Conservation (phyloP, 75 land plant species). For the Selaginella tamariscina region DNA sequence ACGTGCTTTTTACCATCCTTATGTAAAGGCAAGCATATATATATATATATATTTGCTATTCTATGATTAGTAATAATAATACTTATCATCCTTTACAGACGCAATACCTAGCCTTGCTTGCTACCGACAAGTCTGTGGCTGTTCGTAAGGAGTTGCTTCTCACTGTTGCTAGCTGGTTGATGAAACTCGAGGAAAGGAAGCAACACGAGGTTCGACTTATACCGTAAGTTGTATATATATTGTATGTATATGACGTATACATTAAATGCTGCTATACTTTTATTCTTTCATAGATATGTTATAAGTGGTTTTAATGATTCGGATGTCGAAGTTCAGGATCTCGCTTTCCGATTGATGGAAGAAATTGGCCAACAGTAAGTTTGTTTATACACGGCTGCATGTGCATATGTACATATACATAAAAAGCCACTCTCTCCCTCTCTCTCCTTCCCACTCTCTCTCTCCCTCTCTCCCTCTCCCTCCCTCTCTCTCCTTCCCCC, state of each 20-base stretch:
- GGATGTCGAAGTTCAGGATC: slow-evolving; percentile 19
- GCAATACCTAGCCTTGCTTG: slow-evolving; percentile 31
- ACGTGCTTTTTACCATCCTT: slow-evolving; percentile 25
- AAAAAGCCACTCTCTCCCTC: too few species aligned
- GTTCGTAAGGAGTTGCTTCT: slow-evolving; percentile 27
- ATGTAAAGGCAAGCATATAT: slow-evolving; percentile 18
- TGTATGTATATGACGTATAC: not conserved
- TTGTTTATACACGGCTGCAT: too few species aligned
- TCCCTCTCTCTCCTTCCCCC: too few species aligned
- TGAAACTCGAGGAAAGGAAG: slow-evolving; percentile 30
- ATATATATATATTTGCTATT: not conserved
- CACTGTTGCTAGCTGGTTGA: slow-evolving; percentile 26
- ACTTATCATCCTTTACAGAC: slow-evolving; percentile 20
- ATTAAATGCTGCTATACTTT: not conserved
- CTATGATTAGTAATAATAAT: not conserved
- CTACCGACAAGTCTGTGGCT: slow-evolving; percentile 19
- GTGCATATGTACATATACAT: too few species aligned
- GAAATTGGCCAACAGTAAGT: slow-evolving; percentile 34
- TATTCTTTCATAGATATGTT: slow-evolving; percentile 21
- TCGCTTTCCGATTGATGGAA: slow-evolving; percentile 32
- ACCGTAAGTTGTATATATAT: slow-evolving; percentile 18
- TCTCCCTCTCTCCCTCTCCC: too few species aligned
- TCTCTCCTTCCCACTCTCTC: too few species aligned
- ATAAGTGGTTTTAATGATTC: slow-evolving; percentile 28
- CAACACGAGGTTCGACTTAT: slow-evolving; percentile 32